phyloP scores from a whole-genome alignment of 2,329 filamentous ascomycete species.

The Phoma herbarum region DNA sequence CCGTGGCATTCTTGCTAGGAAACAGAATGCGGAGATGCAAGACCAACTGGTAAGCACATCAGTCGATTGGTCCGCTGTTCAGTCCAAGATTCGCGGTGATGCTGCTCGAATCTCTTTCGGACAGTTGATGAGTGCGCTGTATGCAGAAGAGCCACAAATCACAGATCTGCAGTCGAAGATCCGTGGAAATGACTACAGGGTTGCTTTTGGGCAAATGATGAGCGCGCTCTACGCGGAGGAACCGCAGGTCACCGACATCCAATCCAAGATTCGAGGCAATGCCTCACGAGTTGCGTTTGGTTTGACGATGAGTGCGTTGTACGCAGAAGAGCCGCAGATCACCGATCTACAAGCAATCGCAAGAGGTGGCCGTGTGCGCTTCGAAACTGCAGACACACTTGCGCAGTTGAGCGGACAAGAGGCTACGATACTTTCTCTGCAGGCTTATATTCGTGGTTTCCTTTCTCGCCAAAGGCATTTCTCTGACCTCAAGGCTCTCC shows the following conservation, averaged over 20 bases:
- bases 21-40: constrained; percentile 51
- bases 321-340: constrained; percentile 41
- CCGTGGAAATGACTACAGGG: constrained; percentile 48
- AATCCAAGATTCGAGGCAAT: constrained; percentile 54
- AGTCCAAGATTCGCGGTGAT: constrained; percentile 56
- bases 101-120: constrained; percentile 38
- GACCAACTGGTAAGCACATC: constrained; percentile 54
- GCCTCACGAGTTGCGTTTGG: constrained; percentile 37
- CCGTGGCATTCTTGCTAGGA: constrained; percentile 60
- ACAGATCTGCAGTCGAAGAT: constrained; percentile 57
- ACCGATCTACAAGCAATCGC: constrained; percentile 54
- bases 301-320: constrained; percentile 43
- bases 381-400: constrained; percentile 43
- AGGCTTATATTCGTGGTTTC: constrained; percentile 62
- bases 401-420: constrained; percentile 57
- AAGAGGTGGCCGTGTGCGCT: constrained; percentile 48
- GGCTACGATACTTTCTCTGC: constrained; percentile 57
- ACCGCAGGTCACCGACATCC: constrained; percentile 49
- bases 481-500: constrained; percentile 62
- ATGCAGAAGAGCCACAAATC: constrained; percentile 41
- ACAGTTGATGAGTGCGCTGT: constrained; percentile 44
- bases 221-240: constrained; percentile 45
- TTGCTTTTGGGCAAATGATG: constrained; percentile 41
- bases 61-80: constrained; percentile 54
- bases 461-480: constrained; percentile 55